Conservation (phyloP, 768 basidiomycete species). For the Rhodotorula kratochvilovae region DNA sequence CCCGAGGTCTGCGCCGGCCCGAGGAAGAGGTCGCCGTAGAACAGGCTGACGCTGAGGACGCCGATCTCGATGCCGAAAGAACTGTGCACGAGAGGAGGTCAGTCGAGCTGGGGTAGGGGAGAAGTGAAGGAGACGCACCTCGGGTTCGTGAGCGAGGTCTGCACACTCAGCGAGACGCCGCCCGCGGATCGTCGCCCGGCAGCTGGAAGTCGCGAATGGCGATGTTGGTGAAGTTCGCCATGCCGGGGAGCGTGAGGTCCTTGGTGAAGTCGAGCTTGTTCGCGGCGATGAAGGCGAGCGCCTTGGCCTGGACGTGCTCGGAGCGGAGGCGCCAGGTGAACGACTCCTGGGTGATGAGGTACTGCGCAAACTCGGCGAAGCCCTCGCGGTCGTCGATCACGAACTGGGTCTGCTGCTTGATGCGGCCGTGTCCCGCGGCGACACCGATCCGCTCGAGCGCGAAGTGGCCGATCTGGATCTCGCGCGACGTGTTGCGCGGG, state of each 20-base stretch:
- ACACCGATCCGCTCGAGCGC: slow-evolving; percentile 54
- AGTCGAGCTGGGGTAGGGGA: background rate
- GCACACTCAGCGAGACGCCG: slow-evolving; percentile 59
- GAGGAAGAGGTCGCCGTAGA: slow-evolving; percentile 52
- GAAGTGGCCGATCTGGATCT: slow-evolving; percentile 58
- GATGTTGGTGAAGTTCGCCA: slow-evolving; percentile 61
- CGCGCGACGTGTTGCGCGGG: slow-evolving; percentile 49
- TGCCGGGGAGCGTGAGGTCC: slow-evolving; percentile 50
- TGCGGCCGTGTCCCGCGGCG: slow-evolving; percentile 49
- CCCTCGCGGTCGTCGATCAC: slow-evolving; percentile 57
- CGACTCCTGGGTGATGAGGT: slow-evolving; percentile 62
- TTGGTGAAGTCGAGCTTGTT: slow-evolving; percentile 66
- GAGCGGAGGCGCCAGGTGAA: slow-evolving; percentile 66
- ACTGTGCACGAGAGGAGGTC: background rate
- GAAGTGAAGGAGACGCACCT: background rate
- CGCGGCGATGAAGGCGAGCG: slow-evolving; percentile 59
- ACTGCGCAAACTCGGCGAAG: slow-evolving; percentile 49
- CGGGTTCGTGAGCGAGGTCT: slow-evolving; percentile 26
- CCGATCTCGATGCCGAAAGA: slow-evolving; percentile 68
- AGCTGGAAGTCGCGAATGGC: slow-evolving; percentile 58
- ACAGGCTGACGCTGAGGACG: slow-evolving; percentile 61
- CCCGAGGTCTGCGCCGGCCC: slow-evolving; percentile 21
- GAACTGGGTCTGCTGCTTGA: slow-evolving; percentile 62
- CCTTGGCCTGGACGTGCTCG: slow-evolving; percentile 60
- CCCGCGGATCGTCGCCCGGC: slow-evolving; percentile 64